Conservation (phyloP, 768 basidiomycete genomes). For the Epithele typhae region DNA sequence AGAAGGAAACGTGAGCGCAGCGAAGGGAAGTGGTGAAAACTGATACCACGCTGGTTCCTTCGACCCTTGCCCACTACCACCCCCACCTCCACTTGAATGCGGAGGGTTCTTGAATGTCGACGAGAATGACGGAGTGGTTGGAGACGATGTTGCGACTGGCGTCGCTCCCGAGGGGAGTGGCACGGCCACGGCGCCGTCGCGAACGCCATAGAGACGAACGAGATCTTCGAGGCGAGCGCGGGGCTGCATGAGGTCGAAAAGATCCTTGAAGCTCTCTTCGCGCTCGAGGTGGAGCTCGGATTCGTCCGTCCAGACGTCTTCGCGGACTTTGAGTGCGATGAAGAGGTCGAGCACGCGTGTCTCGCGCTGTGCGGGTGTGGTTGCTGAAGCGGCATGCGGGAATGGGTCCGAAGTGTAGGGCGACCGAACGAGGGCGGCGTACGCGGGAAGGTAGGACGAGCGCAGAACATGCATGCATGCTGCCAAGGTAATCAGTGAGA, state of each 20-base stretch:
- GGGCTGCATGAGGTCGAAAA: conserved; percentile 77
- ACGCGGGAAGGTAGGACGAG: conserved; percentile 67
- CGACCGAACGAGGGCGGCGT: conserved; percentile 53
- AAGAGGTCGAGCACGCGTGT: conserved; percentile 72
- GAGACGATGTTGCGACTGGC: neutral
- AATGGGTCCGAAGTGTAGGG: conserved; percentile 82
- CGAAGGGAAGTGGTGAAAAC: conserved; percentile 29
- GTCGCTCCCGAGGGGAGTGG: neutral
- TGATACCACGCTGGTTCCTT: neutral
- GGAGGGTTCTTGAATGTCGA: no score
- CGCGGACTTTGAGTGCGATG: conserved; percentile 73
- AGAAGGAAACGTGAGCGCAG: conserved; percentile 36
- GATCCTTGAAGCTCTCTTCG: conserved; percentile 71
- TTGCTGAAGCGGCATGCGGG: conserved; percentile 37
- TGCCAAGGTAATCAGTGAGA: no score
- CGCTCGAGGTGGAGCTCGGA: conserved; percentile 70
- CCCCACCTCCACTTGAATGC: no score
- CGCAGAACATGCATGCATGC: conserved; percentile 82
- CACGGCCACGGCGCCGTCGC: conserved; percentile 30
- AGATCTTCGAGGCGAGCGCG: conserved; percentile 75
- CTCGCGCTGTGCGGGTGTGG: conserved; percentile 55
- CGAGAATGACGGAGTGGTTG: neutral
- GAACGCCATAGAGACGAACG: conserved; percentile 40
- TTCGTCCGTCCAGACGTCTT: conserved; percentile 76
- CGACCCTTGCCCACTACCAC: no score